A percentile compares a stretch with the other conserved stretches of the same genome.
Conservation (phyloP, 1,139 yeast species). For the Meyerozyma smithsonii region DNA sequence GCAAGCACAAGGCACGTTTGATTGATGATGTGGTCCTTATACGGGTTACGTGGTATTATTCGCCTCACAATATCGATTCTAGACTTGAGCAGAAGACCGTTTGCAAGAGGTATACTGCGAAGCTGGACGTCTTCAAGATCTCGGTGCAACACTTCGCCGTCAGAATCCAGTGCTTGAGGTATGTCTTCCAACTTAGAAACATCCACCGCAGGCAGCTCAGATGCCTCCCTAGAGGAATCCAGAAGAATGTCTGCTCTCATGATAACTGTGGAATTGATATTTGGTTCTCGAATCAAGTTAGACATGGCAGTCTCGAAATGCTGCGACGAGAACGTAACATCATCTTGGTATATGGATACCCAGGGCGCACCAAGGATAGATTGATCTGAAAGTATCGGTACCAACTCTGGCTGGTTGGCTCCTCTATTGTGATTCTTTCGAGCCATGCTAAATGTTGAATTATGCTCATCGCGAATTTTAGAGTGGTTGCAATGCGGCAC, state of each 20-base stretch:
- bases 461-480: constrained; percentile 1
- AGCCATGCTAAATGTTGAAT: neutral
- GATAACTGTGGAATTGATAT: constrained; percentile 87
- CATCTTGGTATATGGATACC: constrained; percentile 51
- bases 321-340: constrained; percentile 37
- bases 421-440: constrained; percentile 1
- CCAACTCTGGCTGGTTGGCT: neutral
- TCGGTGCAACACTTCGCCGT: constrained; percentile 34
- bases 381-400: constrained; percentile 3
- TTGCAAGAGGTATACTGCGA: constrained; percentile 38
- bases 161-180: constrained; percentile 13
- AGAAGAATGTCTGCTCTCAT: constrained; percentile 79
- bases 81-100: constrained; percentile 27
- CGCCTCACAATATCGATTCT: constrained; percentile 63
- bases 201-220: constrained; percentile 24
- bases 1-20: constrained; percentile 68
- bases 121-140: constrained; percentile 55
- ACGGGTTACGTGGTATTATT: constrained; percentile 85
- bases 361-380: constrained; percentile 63
- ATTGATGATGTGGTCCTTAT: constrained; percentile 73
- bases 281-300: constrained; percentile 79
- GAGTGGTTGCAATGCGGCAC: neutral
- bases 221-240: constrained; percentile 34
- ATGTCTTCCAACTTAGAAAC: constrained; percentile 24
- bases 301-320: constrained; percentile 77